phyloP scores from a whole-genome alignment of 441 rosid genomes.

The Populus tomentosa region DNA sequence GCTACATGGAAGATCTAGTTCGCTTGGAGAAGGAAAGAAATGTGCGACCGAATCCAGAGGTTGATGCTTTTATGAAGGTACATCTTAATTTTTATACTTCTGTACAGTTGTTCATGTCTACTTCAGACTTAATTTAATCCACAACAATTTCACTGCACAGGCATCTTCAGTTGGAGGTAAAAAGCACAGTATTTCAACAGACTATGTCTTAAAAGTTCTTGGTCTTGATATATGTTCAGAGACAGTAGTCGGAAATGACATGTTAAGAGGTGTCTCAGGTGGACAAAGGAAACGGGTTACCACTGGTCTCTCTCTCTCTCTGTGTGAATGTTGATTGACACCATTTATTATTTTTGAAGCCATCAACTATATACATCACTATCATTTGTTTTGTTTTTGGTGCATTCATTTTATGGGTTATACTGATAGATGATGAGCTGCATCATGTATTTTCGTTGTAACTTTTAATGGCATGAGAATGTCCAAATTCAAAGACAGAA shows the following conservation, averaged over 20 bases:
- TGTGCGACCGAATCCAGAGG: constrained; percentile 72
- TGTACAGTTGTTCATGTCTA: neutral
- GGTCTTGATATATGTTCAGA: constrained; percentile 91
- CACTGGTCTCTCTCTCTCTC: constrained; percentile 45
- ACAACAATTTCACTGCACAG: constrained; percentile 29
- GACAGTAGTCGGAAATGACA: constrained; percentile 83
- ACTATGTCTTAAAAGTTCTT: constrained; percentile 77
- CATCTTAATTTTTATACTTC: constrained; percentile 6
- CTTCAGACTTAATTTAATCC: neutral
- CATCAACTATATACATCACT: neutral
- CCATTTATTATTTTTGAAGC: neutral
- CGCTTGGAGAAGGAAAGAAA: constrained; percentile 68
- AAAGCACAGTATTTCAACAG: constrained; percentile 76
- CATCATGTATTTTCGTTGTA: neutral
- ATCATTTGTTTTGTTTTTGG: neutral
- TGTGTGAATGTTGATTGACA: neutral
- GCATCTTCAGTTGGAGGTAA: constrained; percentile 76
- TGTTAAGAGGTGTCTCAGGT: constrained; percentile 95
- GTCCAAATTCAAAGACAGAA: neutral
- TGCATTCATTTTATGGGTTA: neutral
- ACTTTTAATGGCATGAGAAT: neutral
- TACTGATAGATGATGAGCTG: neutral
- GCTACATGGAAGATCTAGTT: constrained; percentile 55
- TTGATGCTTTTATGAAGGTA: constrained; percentile 98
- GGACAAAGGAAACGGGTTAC: constrained; percentile 95